Conservation (phyloP, 768 basidiomycete species). For the Auricularia sp. region DNA sequence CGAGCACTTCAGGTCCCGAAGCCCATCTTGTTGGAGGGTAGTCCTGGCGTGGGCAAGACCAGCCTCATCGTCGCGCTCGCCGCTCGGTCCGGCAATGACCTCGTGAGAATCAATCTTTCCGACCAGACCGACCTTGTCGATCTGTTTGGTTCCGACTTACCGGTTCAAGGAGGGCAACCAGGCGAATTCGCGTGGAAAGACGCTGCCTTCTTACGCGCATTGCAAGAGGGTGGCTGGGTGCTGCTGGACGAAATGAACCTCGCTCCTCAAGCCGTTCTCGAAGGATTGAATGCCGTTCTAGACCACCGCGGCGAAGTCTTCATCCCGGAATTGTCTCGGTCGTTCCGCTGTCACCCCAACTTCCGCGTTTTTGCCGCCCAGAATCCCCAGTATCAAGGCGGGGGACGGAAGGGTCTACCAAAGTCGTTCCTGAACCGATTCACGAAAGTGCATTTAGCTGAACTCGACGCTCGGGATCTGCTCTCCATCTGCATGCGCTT, state of each 20-base stretch:
- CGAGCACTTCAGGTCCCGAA: conserved; percentile 84
- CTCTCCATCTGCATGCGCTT: conserved; percentile 65
- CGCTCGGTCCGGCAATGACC: conserved; percentile 58
- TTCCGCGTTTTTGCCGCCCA: conserved; percentile 98
- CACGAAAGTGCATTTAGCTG: conserved; percentile 92
- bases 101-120: conserved; percentile 92
- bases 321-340: conserved; percentile 86
- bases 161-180: conserved; percentile 79
- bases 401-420: conserved; percentile 92
- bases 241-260: conserved; percentile 99
- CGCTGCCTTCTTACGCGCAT: conserved; percentile 85
- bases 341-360: conserved; percentile 79
- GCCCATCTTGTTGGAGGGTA: conserved; percentile 91
- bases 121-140: conserved; percentile 97
- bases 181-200: conserved; percentile 98
- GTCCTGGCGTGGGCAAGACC: conserved; percentile 97
- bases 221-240: conserved; percentile 97
- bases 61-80: conserved; percentile 85
- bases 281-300: conserved; percentile 90
- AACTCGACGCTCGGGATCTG: conserved; percentile 69
- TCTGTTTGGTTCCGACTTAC: conserved; percentile 91
- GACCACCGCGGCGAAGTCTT: conserved; percentile 94
- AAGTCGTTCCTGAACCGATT: conserved; percentile 97
- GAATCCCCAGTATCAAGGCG: conserved; percentile 92
- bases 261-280: conserved; percentile 90